A percentile compares a stretch with the other conserved stretches of the same genome.
Evolutionary conservation across 2,329 filamentous ascomycete species (phyloP).

Genomic region (Ascomycota sp.): DNA sequence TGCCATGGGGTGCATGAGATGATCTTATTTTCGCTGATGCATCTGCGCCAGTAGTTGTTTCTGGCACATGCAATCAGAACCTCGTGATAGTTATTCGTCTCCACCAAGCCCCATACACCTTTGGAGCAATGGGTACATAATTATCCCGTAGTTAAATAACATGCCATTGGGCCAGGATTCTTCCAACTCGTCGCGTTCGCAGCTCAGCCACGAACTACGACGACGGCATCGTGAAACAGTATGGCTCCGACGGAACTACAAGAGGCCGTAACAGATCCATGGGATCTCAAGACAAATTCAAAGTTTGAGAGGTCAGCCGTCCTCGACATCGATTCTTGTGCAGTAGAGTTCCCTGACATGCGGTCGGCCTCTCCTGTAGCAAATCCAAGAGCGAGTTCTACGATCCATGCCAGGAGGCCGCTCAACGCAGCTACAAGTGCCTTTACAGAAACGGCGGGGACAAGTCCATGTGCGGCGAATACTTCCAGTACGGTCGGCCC

Average conservation of each 20-base stretch:
- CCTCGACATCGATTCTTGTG: not conserved
- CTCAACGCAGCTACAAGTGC: slow-evolving; percentile 67
- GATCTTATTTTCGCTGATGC: too few species aligned
- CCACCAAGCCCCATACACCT: too few species aligned
- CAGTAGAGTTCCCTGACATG: not conserved
- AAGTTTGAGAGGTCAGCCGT: slow-evolving; percentile 43
- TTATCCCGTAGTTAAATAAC: too few species aligned
- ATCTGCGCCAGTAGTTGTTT: too few species aligned
- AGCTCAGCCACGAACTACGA: too few species aligned
- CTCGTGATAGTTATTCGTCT: too few species aligned
- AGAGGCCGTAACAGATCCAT: slow-evolving; percentile 18
- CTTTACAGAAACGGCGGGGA: slow-evolving; percentile 77
- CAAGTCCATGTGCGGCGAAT: slow-evolving; percentile 76
- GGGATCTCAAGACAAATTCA: slow-evolving; percentile 36
- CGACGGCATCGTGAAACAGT: too few species aligned
- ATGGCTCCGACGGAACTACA: slow-evolving; percentile 2
- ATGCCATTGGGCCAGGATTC: too few species aligned
- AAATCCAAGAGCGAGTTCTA: slow-evolving; percentile 80
- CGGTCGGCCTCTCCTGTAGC: slow-evolving; percentile 24
- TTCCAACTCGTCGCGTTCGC: too few species aligned
- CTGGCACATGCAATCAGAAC: too few species aligned
- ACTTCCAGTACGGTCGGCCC: slow-evolving; percentile 59
- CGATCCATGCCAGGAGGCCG: slow-evolving; percentile 89
- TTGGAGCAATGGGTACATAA: too few species aligned
- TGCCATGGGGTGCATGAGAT: too few species aligned